Conservation (phyloP, 1,284 basidiomycete species). For the Pisolithus thermaeus region DNA sequence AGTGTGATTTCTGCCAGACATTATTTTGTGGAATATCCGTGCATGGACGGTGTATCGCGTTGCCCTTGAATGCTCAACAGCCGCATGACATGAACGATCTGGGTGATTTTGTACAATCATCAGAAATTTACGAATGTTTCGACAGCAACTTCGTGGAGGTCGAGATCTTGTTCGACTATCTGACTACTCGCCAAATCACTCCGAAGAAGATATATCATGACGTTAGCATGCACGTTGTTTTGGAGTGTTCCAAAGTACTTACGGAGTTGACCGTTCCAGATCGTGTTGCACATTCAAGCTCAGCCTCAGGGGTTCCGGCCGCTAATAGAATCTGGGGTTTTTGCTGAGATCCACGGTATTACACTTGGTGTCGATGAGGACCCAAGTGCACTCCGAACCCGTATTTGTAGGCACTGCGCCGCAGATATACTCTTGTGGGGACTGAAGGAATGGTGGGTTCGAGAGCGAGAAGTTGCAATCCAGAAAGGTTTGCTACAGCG, state of each 20-base stretch:
- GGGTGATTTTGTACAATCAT: slow-evolving; percentile 63
- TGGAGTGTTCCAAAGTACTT: slow-evolving; percentile 5
- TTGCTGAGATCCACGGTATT: slow-evolving; percentile 57
- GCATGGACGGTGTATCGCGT: slow-evolving; percentile 59
- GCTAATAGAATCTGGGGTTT: slow-evolving; percentile 62
- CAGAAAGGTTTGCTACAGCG: slow-evolving; percentile 45
- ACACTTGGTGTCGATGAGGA: slow-evolving; percentile 48
- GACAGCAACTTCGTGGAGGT: slow-evolving; percentile 70
- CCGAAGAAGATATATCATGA: slow-evolving; percentile 71
- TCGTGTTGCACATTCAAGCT: slow-evolving; percentile 51
- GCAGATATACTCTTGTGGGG: slow-evolving; percentile 69
- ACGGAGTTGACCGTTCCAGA: slow-evolving; percentile 33
- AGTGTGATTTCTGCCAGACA: slow-evolving; percentile 72
- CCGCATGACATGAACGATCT: slow-evolving; percentile 62
- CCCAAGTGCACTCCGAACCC: slow-evolving; percentile 47
- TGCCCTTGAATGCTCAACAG: slow-evolving; percentile 53
- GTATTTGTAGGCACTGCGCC: slow-evolving; percentile 65
- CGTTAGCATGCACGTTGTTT: slow-evolving; percentile 33
- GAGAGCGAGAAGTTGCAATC: slow-evolving; percentile 64
- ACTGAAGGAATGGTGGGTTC: slow-evolving; percentile 71
- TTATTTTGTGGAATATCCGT: slow-evolving; percentile 73
- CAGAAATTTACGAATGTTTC: slow-evolving; percentile 72
- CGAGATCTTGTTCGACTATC: slow-evolving; percentile 73
- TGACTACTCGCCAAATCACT: slow-evolving; percentile 50
- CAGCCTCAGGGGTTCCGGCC: slow-evolving; percentile 58